These are phyloP conservation scores for Paracorniculantispora psalliotae DNA, from an alignment of 2,329 filamentous ascomycete genomes.

Conservation along the genomic window DNA sequence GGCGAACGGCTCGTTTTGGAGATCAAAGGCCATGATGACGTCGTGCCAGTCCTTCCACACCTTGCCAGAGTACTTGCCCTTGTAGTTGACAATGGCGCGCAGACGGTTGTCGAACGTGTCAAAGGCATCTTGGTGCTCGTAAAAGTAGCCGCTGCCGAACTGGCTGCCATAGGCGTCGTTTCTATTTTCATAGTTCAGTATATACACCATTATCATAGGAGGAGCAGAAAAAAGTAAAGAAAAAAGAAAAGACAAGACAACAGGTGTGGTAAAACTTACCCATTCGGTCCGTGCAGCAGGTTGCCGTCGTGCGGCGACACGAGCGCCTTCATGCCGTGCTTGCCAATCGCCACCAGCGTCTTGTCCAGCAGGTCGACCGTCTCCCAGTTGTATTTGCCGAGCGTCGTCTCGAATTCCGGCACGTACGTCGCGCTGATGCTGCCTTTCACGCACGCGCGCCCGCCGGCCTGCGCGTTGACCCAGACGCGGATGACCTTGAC, in stretches of 20 bases:
- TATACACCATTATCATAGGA: no score
- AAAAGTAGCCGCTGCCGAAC: slow-evolving; percentile 24
- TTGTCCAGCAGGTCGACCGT: slow-evolving; percentile 16
- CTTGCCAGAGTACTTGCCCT: slow-evolving; percentile 25
- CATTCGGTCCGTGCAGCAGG: slow-evolving; percentile 14
- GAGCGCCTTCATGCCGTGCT: slow-evolving; percentile 17
- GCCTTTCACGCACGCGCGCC: slow-evolving; percentile 16
- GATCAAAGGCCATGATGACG: slow-evolving; percentile 29
- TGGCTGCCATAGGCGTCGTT: slow-evolving; percentile 15
- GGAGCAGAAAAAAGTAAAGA: not conserved
- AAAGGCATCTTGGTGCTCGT: slow-evolving; percentile 25
- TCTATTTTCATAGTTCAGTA: not conserved
- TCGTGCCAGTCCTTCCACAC: slow-evolving; percentile 29
- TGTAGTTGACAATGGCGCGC: slow-evolving; percentile 27
- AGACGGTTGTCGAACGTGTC: slow-evolving; percentile 27
- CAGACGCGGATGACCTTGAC: slow-evolving; percentile 18
- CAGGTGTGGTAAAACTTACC: not conserved
- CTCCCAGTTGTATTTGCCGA: slow-evolving; percentile 18
- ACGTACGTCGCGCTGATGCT: slow-evolving; percentile 14
- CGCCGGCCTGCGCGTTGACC: slow-evolving; percentile 15
- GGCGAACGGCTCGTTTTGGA: slow-evolving; percentile 31
- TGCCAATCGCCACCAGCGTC: slow-evolving; percentile 9
- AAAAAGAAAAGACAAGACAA: not conserved
- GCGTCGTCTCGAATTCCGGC: slow-evolving; percentile 16
- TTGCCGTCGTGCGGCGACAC: slow-evolving; percentile 18